A percentile compares a stretch with the other conserved stretches of the same genome.
Evolutionary conservation across 441 rosid genomes (phyloP).

Genomic region (Omphalea diandra): DNA sequence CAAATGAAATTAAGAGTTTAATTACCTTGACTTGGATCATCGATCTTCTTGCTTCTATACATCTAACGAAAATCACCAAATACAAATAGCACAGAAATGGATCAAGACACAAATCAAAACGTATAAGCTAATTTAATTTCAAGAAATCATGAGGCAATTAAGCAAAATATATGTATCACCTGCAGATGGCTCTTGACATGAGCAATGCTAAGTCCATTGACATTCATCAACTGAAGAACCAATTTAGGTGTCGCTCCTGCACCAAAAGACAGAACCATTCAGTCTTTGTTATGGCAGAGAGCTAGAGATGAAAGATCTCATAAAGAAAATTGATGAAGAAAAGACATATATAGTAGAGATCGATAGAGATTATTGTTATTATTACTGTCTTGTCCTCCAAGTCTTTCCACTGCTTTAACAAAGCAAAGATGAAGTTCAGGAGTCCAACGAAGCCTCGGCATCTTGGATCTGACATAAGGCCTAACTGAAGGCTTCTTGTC

Average conservation of each 20-base stretch:
- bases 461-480: constrained; percentile 89
- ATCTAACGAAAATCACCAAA: constrained; percentile 38
- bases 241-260: constrained; percentile 86
- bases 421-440: constrained; percentile 91
- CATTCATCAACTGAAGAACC: constrained; percentile 85
- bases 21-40: constrained; percentile 63
- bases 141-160: too few relatives aligned
- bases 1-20: neutral
- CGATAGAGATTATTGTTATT: too few relatives aligned
- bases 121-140: neutral
- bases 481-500: constrained; percentile 55
- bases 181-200: constrained; percentile 95
- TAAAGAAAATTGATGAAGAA: neutral
- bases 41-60: constrained; percentile 88
- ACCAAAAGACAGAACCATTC: neutral
- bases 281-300: too few relatives aligned
- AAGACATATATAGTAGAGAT: neutral
- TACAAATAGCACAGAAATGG: neutral
- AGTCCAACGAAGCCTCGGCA: constrained; percentile 89
- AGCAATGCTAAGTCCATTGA: constrained; percentile 90
- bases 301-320: neutral
- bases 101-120: neutral
- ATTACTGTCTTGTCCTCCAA: constrained; percentile 90
- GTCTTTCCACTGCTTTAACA: constrained; percentile 70
- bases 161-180: too few relatives aligned